These are phyloP conservation scores for Betula pendula DNA, from an alignment of 306 rosid genomes.

Conservation along the genomic window DNA sequence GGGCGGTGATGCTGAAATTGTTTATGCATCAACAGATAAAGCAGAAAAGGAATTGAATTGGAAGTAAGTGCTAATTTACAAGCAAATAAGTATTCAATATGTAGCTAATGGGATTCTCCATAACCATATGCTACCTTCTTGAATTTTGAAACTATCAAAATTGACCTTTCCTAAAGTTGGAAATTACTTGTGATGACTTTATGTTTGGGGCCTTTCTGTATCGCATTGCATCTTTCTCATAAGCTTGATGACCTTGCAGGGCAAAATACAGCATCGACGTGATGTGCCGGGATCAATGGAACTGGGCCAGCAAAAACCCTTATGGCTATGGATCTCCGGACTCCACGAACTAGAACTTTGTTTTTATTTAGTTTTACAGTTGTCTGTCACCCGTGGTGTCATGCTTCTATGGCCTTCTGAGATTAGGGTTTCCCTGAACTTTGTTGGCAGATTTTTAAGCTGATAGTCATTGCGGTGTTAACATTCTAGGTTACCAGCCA, in stretches of 20 bases:
- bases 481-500: slow-evolving; percentile 36
- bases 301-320: slow-evolving; percentile 98
- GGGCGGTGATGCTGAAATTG: slow-evolving; percentile 87
- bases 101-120: not conserved
- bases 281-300: slow-evolving; percentile 99
- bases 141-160: not conserved
- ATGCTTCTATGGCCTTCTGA: slow-evolving; percentile 19
- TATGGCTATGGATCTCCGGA: slow-evolving; percentile 74
- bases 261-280: slow-evolving; percentile 82
- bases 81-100: slow-evolving; percentile 2
- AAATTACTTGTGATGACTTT: not conserved
- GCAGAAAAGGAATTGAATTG: slow-evolving; percentile 87
- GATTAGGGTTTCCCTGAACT: slow-evolving; percentile 33
- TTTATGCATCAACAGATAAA: slow-evolving; percentile 89
- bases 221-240: slow-evolving; percentile 4
- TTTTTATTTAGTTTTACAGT: slow-evolving; percentile 18
- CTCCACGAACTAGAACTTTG: slow-evolving; percentile 27
- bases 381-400: slow-evolving; percentile 28
- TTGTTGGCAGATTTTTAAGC: slow-evolving; percentile 11
- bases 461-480: slow-evolving; percentile 28
- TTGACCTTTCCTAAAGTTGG: not conserved
- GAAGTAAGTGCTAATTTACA: slow-evolving; percentile 64
- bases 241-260: slow-evolving; percentile 46
- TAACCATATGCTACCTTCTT: not conserved
- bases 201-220: not conserved